Evolutionary conservation across 306 rosid species (phyloP), one percentile per base, ranked within the genome.

Genomic region (Albizia julibrissin): DNA sequence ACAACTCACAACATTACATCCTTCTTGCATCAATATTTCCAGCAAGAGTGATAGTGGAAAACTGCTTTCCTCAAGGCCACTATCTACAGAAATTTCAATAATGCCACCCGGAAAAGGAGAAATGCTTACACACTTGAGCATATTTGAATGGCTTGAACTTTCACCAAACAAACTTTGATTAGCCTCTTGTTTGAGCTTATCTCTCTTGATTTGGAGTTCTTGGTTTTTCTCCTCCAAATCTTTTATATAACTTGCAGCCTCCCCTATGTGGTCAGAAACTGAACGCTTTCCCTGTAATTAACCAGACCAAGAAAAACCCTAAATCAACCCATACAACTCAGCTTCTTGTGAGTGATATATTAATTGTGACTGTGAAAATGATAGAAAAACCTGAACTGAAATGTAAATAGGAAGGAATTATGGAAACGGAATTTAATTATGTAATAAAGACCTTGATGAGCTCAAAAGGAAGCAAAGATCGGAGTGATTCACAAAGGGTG

Each of bases 281-380:
- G 88, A 85, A 82, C 81, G 81, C 76, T 85, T 85, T 75, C 85
- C 88, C 88, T 82, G 83, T 6, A 50, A 65, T 59, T 54, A 46
- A 47, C 40, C 40, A 73, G 59, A 50, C 26, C 69, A 52, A 68
- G 1, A 37, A 64, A 75, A 68, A 52, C 24, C 42, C 77, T 29
- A 67, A 58, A 58, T 58, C 12, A 58, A 10, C 62, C 62, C 62
- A 56, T 3, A 22, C 8, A 27, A n/a, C 12, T 62, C 37, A 19
- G 9, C 19, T 62, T 62, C 9, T 12, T 62, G 68, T 27, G 68
- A 61, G 34, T 49, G 15, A 16, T 49, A 14, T 37, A 37, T 37
- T 37, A 37, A 37, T 16, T 16, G 5, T 3, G 21, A 49, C 5
- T 3, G n/a, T 52, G 24, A 52, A 47, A 15, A 29, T 29, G 37